Evolutionary conservation across 1,139 yeast genomes (phyloP), one percentile per base, ranked within the genome.

Genomic region (Meyerozyma smithsonii): DNA sequence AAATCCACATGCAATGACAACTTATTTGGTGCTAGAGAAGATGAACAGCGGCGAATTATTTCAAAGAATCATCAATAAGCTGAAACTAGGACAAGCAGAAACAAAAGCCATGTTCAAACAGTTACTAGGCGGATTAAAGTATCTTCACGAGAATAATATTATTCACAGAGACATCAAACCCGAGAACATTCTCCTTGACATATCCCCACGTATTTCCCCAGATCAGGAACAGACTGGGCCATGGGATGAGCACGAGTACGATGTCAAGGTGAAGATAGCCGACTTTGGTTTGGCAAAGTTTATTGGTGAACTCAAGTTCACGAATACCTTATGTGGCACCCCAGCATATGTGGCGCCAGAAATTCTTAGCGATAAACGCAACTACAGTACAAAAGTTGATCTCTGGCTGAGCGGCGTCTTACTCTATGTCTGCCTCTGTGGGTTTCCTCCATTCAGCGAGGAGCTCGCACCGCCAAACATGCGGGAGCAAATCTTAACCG

Each of bases 81-180:
- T 77, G 41, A 75, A 72, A 46, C 58, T 84, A 21, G 56, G 80
- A 32, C 81, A 80, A 49, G 68, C 69, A 38, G 92, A 84, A 55
- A 75, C 89, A 0, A 74, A 70, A 44, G 79, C 78, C 1, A 62
- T 84, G 3, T 79, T 80, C 50, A 65, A 58, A 33, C 94, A 84
- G 51, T 58, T 84, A 19, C 57, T 84, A n/a, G 54, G 70, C 2
- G 94, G 92, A 0, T 56, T 84, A 24, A 57, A 61, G 32, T 82
- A 84, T 54, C 59, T 87, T 32, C 96, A 88, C 55, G 66, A 72
- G 3, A 74, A 72, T 38, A 88, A 92, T 39, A 84, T 88, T 33
- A 90, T 94, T 4, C 96, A 88, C 62, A 61, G 96, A 46, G 94
- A 88, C 56, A 84, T 89, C 42, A 88, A 88, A 55, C 96, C 96